Conservation (phyloP, 192 early-diverging fungal species). For the Gaertneriomyces sp. region DNA sequence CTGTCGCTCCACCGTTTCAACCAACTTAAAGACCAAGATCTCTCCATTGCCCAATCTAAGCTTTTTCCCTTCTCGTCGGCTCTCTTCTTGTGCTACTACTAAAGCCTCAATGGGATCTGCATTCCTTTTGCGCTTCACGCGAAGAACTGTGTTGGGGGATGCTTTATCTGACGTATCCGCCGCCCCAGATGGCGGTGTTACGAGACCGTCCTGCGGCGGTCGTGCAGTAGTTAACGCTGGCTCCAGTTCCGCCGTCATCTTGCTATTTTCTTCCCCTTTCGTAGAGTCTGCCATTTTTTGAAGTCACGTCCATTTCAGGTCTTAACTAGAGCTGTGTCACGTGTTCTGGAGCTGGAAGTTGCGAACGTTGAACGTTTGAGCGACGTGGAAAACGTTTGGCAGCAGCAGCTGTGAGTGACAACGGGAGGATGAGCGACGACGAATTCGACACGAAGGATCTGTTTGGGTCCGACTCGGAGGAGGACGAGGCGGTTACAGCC, state of each 20-base stretch:
- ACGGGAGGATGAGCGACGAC: no score
- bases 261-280: no score
- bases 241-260: no score
- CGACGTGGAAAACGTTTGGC: no score
- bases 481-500: neutral
- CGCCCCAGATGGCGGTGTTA: neutral
- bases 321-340: no score
- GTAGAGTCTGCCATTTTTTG: no score
- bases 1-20: conserved; percentile 16
- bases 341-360: no score
- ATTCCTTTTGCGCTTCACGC: conserved; percentile 33
- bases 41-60: conserved; percentile 13
- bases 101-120: conserved; percentile 33
- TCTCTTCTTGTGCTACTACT: conserved; percentile 21
- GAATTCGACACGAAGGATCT: conserved; percentile 3
- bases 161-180: neutral
- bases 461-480: conserved; percentile 18
- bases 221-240: neutral
- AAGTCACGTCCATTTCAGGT: no score
- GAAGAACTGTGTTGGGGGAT: conserved; percentile 6
- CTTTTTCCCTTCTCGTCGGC: conserved; percentile 11
- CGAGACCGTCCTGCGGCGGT: neutral
- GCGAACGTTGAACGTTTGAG: no score
- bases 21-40: neutral
- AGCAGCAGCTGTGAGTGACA: no score